Percentiles rank a stretch among this genome's conserved stretches.
Evolutionary conservation across 164 flowering plant species (phyloP).

Genomic region (Chimonanthus praecox): DNA sequence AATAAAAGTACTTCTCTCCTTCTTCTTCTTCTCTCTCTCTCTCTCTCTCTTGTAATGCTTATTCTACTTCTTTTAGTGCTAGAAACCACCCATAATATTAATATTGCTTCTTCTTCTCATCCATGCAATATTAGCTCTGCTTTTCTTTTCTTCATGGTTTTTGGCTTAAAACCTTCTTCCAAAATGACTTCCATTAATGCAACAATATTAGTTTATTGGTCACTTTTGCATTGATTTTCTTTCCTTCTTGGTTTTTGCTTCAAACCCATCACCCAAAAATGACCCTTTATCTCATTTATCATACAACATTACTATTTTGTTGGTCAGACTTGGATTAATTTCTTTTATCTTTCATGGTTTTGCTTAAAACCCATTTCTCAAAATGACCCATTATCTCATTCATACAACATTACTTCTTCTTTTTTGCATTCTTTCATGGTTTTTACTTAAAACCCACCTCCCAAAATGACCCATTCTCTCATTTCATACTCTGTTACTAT

Average conservation of each 20-base stretch:
- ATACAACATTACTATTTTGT: conserved; percentile 25
- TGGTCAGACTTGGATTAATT: no score
- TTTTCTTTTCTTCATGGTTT: background rate
- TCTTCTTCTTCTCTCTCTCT: background rate
- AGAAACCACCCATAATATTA: background rate
- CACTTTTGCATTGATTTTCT: background rate
- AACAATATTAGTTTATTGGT: no score
- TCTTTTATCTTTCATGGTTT: background rate
- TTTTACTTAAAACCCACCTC: background rate
- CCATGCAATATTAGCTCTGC: background rate
- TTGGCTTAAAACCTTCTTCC: background rate
- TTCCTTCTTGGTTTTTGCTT: background rate
- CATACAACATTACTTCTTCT: background rate
- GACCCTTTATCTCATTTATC: conserved; percentile 7
- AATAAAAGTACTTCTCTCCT: conserved; percentile 28
- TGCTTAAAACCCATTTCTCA: conserved; percentile 5
- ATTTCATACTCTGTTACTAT: no score
- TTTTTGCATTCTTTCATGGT: background rate
- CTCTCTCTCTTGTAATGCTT: background rate
- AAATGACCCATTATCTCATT: background rate
- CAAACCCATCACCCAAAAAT: background rate
- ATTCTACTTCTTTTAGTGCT: background rate
- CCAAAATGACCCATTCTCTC: background rate
- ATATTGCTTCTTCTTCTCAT: background rate
- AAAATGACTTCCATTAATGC: background rate